Base-by-base conservation (phyloP, 441 rosid genomes). In the Pelargonium citronellum region DNA sequence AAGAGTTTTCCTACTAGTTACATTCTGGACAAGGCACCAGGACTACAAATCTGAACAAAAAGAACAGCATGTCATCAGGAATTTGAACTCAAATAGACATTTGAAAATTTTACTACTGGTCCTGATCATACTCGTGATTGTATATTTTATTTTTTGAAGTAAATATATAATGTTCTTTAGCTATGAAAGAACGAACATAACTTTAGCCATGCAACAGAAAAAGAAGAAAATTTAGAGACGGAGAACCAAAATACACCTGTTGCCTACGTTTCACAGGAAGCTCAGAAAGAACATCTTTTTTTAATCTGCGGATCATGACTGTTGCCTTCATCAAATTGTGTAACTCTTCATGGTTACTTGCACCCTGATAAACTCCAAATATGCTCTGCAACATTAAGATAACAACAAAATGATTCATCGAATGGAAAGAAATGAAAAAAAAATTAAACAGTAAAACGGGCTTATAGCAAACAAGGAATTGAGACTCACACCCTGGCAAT, bases 281-380 rank as follows among this genome's bases (percentile, higher is more conserved):
- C 85, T 95, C 82, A 67, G 83, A 47, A 71, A 95, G 96, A 72
- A 95, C 99, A 85, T 95, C 97, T 73, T 86, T 91, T 82, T 95
- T 95, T 61, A 89, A 91, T 77, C 99, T 87, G 71, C 99, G 90
- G 74, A 95, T 92, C 99, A 95, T 95, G 67, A 89, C 84, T 19
- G 99, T 95, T 75, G 97, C 94, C 88, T 90, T 95, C 87, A 95
- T 91, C 87, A 91, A 80, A 87, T 85, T 89, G 84, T 95, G 99
- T 86, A 95, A 83, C 81, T 95, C 99, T 61, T 95, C 99, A 78
- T 95, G 99, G 85, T 95, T 91, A 82, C 91, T 90, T 66, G 99
- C 87, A 64, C 97, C 99, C 86, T 95, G 97, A 84, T 90, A 95
- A 64, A 73, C 27, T 77, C 99, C 99, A 73, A 91, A 95, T 65